Percentiles rank a stretch among this genome's conserved stretches.
Evolutionary conservation across 139 green algal species (phyloP).

Genomic region (Tetradesmus obliquus): DNA sequence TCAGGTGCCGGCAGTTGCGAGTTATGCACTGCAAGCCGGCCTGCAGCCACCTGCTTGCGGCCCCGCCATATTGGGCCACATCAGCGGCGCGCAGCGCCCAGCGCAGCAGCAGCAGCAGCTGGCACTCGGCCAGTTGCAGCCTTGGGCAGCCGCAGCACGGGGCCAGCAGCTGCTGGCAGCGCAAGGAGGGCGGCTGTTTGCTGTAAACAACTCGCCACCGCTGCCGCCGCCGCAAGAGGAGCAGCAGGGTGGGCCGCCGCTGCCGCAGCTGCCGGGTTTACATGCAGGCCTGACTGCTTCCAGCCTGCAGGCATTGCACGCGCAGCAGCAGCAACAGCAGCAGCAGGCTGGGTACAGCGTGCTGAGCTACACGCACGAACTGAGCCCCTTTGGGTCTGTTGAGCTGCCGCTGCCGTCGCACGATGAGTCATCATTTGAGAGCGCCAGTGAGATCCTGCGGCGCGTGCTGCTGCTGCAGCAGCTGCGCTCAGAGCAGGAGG

Average conservation of each 20-base stretch:
- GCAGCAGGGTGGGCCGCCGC: neutral
- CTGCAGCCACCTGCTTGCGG: neutral
- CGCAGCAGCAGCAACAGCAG: neutral
- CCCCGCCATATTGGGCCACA: no score
- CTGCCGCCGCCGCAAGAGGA: neutral
- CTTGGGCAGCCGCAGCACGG: neutral
- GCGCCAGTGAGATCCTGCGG: slow-evolving; percentile 14
- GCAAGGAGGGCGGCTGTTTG: neutral
- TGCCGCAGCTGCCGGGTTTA: neutral
- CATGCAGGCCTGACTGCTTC: neutral
- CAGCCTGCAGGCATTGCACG: neutral
- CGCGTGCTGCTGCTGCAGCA: slow-evolving; percentile 19
- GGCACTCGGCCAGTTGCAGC: neutral
- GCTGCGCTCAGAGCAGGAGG: slow-evolving; percentile 6
- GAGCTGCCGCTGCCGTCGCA: neutral
- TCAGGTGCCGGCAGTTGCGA: neutral
- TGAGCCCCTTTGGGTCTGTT: neutral
- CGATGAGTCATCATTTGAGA: neutral
- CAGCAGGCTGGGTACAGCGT: neutral
- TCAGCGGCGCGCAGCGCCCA: neutral
- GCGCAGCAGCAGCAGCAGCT: neutral
- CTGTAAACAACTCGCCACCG: neutral
- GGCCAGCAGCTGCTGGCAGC: neutral
- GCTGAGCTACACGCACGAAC: neutral
- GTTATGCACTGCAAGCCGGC: neutral